Evolutionary conservation across 177 flowering plant species (phyloP).

Genomic region (Vitis hybrid): DNA sequence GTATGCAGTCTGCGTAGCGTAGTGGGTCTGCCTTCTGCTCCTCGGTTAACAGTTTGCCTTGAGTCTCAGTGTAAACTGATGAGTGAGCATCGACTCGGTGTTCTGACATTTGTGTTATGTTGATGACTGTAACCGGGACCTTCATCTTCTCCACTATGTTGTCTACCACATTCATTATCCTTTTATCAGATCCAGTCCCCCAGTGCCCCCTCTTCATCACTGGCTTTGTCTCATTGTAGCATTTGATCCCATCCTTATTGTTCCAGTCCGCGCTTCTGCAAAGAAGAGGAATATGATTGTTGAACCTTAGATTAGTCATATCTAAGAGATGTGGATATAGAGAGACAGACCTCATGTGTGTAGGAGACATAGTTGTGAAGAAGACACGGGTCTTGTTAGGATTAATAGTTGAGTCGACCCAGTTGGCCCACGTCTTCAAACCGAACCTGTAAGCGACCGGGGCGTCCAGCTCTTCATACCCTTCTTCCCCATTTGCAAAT

Average conservation of each 20-base stretch:
- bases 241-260: slow-evolving; percentile 54
- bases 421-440: slow-evolving; percentile 92
- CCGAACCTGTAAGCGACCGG: slow-evolving; percentile 63
- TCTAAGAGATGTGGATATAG: neutral
- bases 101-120: slow-evolving; percentile 83
- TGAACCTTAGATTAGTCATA: neutral
- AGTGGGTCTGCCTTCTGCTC: slow-evolving; percentile 74
- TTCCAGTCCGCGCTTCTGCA: slow-evolving; percentile 83
- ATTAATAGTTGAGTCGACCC: slow-evolving; percentile 83
- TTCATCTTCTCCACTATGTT: slow-evolving; percentile 58
- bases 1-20: slow-evolving; percentile 82
- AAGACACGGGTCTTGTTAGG: slow-evolving; percentile 75
- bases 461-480: slow-evolving; percentile 71
- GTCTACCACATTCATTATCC: slow-evolving; percentile 59
- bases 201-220: slow-evolving; percentile 53
- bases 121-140: slow-evolving; percentile 65
- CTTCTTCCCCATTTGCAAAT: slow-evolving; percentile 79
- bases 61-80: slow-evolving; percentile 65
- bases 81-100: slow-evolving; percentile 82
- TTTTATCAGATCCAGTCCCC: slow-evolving; percentile 78
- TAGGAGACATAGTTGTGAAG: slow-evolving; percentile 91
- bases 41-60: slow-evolving; percentile 68
- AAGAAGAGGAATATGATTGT: neutral
- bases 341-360: slow-evolving; percentile 72
- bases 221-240: slow-evolving; percentile 91